Percentiles rank a stretch among this genome's conserved stretches.
Conservation (phyloP, 805 yeast genomes). For the Hanseniaspora thailandica region DNA sequence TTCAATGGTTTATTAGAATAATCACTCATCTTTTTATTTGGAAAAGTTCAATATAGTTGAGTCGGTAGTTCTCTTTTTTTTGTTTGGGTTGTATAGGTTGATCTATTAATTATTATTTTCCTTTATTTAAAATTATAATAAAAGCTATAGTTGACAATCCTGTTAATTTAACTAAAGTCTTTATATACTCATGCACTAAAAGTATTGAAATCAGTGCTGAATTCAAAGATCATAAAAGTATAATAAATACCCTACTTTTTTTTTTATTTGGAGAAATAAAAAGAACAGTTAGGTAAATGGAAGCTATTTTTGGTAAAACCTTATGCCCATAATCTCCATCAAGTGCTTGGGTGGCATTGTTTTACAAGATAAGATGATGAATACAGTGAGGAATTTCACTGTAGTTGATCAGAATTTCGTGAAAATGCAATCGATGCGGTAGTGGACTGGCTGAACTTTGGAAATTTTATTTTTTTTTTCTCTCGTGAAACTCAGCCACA, state of each 20-base stretch:
- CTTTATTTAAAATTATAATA: too few species aligned
- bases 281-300: too few species aligned
- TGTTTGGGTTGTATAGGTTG: neutral
- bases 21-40: slow-evolving; percentile 6
- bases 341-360: too few species aligned
- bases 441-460: neutral
- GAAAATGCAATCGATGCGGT: neutral
- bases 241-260: too few species aligned
- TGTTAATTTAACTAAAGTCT: too few species aligned
- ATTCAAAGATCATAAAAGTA: neutral
- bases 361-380: neutral
- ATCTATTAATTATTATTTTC: neutral
- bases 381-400: neutral
- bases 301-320: too few species aligned
- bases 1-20: neutral
- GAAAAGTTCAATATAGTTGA: neutral
- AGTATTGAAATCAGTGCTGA: neutral
- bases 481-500: neutral
- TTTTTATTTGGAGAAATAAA: too few species aligned
- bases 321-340: too few species aligned
- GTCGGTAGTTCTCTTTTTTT: neutral
- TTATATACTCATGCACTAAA: neutral
- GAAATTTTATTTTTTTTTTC: neutral
- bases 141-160: too few species aligned
- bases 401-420: too few species aligned